Conservation (phyloP, 192 early-diverging fungal species). For the Backusella tarrabulga region DNA sequence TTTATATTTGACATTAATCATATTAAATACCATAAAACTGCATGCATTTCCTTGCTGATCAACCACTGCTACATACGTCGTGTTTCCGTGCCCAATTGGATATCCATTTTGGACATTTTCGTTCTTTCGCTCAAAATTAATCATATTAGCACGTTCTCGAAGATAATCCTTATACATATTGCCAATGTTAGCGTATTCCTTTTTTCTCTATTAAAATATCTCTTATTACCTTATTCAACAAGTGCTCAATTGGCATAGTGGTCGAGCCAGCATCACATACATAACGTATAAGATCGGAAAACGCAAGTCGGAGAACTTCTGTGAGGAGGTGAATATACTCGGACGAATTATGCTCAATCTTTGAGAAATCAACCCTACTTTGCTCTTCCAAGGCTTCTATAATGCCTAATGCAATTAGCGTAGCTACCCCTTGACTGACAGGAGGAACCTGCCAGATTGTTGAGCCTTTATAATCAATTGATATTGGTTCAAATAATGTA, state of each 20-base stretch:
- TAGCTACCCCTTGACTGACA: constrained; percentile 69
- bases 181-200: too few species aligned
- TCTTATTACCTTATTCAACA: constrained; percentile 44
- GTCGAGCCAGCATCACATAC: constrained; percentile 61
- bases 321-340: constrained; percentile 67
- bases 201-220: too few species aligned
- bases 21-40: constrained; percentile 58
- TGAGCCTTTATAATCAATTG: constrained; percentile 54
- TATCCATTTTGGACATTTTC: constrained; percentile 48
- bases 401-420: constrained; percentile 68
- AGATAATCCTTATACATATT: constrained; percentile 44
- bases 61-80: constrained; percentile 71
- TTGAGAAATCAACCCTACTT: constrained; percentile 34
- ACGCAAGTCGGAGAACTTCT: constrained; percentile 66
- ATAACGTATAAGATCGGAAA: constrained; percentile 64
- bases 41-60: constrained; percentile 79
- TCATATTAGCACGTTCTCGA: constrained; percentile 46
- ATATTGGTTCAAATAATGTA: constrained; percentile 55
- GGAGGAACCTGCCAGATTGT: constrained; percentile 70
- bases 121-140: constrained; percentile 48
- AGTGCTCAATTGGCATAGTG: constrained; percentile 42
- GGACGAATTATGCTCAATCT: constrained; percentile 52
- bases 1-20: not conserved
- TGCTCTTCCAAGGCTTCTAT: constrained; percentile 51
- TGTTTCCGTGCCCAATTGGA: constrained; percentile 59